Percentiles rank a stretch among this genome's conserved stretches.
Conservation (phyloP, 2,329 filamentous ascomycete genomes). For the Neonectria faginata region DNA sequence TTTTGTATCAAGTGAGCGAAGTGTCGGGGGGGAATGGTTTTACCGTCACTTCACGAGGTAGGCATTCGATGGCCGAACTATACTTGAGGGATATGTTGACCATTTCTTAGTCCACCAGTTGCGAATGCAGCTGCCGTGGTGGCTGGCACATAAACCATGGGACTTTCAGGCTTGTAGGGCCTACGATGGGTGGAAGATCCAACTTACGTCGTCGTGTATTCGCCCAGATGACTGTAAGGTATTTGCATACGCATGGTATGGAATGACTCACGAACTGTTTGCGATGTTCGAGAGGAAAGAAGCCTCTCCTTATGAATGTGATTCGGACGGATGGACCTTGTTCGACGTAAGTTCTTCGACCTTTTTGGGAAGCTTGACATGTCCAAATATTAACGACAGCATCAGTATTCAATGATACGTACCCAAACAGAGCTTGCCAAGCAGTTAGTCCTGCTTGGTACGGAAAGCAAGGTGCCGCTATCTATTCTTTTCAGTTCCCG, state of each 20-base stretch:
- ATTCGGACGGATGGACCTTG: rapidly evolving
- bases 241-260: rapidly evolving
- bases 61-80: not conserved
- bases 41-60: slow-evolving; percentile 4
- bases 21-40: not conserved
- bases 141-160: slow-evolving; percentile 19
- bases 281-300: not conserved
- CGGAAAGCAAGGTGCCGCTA: not conserved
- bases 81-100: not conserved
- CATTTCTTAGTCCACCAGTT: slow-evolving; percentile 8
- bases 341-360: slow-evolving; percentile 8
- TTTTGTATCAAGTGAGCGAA: slow-evolving; percentile 1
- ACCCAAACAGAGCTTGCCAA: not conserved
- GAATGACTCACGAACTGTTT: rapidly evolving
- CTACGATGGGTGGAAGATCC: slow-evolving; percentile 25
- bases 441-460: not conserved
- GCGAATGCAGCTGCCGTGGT: slow-evolving; percentile 10
- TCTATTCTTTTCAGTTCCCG: too few species aligned
- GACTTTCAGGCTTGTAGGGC: slow-evolving; percentile 22
- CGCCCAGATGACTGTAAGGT: rapidly evolving
- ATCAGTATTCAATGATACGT: not conserved
- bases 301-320: slow-evolving; percentile 19
- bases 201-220: slow-evolving; percentile 11
- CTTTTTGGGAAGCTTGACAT: not conserved
- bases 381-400: not conserved